Evolutionary conservation across 306 rosid species (phyloP).

Genomic region (Glycine soja): DNA sequence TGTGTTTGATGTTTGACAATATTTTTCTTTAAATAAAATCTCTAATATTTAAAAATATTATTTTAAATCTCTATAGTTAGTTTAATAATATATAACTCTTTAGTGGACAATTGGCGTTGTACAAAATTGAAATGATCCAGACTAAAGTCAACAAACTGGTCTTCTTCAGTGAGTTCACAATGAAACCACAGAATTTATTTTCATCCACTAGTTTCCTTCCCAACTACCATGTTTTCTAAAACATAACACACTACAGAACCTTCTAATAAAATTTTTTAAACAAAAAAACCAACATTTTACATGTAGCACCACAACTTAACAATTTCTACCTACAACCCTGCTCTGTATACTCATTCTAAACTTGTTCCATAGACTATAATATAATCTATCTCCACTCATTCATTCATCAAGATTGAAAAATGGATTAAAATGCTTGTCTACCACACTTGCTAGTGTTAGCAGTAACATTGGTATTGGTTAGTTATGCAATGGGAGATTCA

Average conservation of each 20-base stretch:
- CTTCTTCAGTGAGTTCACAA: background rate
- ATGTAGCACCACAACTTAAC: background rate
- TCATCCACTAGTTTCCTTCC: background rate
- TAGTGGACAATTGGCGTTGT: background rate
- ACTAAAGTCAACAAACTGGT: background rate
- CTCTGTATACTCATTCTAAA: too few species aligned
- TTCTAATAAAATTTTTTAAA: conserved; percentile 19
- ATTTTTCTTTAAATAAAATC: too few species aligned
- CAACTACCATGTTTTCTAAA: background rate
- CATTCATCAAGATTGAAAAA: background rate
- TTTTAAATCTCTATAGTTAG: too few species aligned
- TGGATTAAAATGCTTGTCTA: background rate
- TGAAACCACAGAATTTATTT: background rate
- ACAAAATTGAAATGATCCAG: background rate
- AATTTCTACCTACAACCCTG: background rate
- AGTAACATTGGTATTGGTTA: conserved; percentile 21
- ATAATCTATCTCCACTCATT: background rate
- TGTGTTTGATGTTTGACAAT: too few species aligned
- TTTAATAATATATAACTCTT: background rate
- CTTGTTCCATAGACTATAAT: background rate
- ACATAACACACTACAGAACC: background rate
- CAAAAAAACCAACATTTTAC: background rate
- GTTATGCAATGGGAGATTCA: conserved; percentile 47
- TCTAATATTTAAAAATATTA: too few species aligned
- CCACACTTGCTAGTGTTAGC: conserved; percentile 4